A percentile compares a stretch with the other conserved stretches of the same genome.
Evolutionary conservation across 164 flowering plant genomes (phyloP).

Genomic region (Vitis vinifera): ASM3070453v1 NC_081809.1:26569001-26569500

Average conservation of each 20-base stretch:
- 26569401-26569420: too few species aligned
- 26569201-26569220: background rate
- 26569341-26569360: constrained; percentile 10
- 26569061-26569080: constrained; percentile 69
- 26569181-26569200: background rate
- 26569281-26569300: constrained; percentile 62
- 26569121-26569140: constrained; percentile 4
- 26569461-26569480: too few species aligned
- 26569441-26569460: too few species aligned
- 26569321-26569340: constrained; percentile 82
- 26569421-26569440: too few species aligned
- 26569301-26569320: constrained; percentile 93
- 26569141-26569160: background rate
- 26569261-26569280: constrained; percentile 71
- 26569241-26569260: constrained; percentile 73
- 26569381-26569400: too few species aligned
- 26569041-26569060: constrained; percentile 90
- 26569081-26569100: constrained; percentile 71
- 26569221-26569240: constrained; percentile 49
- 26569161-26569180: background rate
- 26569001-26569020: background rate
- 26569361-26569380: too few species aligned
- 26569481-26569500: too few species aligned
- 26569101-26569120: constrained; percentile 95
- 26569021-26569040: constrained; percentile 1